A percentile compares a stretch with the other conserved stretches of the same genome.
Evolutionary conservation across 2,329 filamentous ascomycete species (phyloP).

Genomic region (Orbilia javanica): DNA sequence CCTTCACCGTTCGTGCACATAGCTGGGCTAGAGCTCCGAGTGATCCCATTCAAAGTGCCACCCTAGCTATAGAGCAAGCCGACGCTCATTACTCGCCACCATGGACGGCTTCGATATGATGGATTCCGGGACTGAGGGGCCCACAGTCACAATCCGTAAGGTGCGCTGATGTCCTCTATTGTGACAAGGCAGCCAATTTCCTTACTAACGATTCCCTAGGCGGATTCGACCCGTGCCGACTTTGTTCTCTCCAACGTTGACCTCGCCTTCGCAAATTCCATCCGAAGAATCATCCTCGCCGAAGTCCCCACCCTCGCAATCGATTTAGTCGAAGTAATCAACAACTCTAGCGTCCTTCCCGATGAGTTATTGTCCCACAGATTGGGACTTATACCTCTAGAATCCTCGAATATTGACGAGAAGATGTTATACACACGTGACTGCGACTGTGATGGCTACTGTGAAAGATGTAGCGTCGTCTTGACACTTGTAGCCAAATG

Average conservation of each 20-base stretch:
- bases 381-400: conserved; percentile 88
- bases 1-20: background rate
- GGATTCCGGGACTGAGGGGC: conserved; percentile 52
- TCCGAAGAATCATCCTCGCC: conserved; percentile 89
- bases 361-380: conserved; percentile 97
- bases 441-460: conserved; percentile 96
- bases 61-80: background rate
- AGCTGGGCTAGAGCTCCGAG: background rate
- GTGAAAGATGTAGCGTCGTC: conserved; percentile 88
- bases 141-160: conserved; percentile 57
- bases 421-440: conserved; percentile 88
- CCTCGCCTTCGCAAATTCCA: conserved; percentile 82
- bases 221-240: conserved; percentile 83
- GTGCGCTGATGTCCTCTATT: conserved; percentile 10
- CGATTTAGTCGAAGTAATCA: conserved; percentile 91
- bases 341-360: conserved; percentile 93
- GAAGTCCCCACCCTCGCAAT: conserved; percentile 91
- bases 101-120: conserved; percentile 57
- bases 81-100: conserved; percentile 4
- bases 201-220: conserved; percentile 68
- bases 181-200: conserved; percentile 58
- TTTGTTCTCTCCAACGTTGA: conserved; percentile 92
- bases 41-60: background rate
- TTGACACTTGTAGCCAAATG: conserved; percentile 88
- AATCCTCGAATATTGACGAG: conserved; percentile 83